phyloP scores from a whole-genome alignment of 2,329 filamentous ascomycete species.

The Beauveria medogensis region DNA sequence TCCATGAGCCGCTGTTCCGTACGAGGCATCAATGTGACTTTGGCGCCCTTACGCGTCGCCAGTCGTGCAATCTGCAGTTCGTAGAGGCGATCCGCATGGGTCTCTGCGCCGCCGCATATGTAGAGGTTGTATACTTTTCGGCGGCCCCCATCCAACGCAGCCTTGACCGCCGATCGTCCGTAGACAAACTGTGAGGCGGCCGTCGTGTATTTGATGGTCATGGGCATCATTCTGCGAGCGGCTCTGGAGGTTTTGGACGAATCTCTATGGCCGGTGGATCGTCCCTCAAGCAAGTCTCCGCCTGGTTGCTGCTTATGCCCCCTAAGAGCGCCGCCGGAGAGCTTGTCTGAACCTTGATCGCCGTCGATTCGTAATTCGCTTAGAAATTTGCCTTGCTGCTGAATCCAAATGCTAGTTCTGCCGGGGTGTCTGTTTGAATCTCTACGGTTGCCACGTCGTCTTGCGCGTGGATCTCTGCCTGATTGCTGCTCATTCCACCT shows the following conservation, averaged over 20 bases:
- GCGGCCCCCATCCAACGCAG: conserved; percentile 58
- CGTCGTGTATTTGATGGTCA: conserved; percentile 55
- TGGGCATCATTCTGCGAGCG: conserved; percentile 24
- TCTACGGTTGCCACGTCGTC: too few species aligned
- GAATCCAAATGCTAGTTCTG: too few species aligned
- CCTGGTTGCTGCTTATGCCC: not conserved
- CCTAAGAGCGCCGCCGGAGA: too few species aligned
- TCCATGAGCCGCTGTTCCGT: conserved; percentile 64
- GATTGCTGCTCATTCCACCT: not conserved
- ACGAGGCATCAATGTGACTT: conserved; percentile 49
- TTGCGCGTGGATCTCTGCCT: not conserved
- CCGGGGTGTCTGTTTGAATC: too few species aligned
- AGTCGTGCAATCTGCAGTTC: conserved; percentile 37
- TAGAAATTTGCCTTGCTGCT: too few species aligned
- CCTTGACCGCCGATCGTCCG: conserved; percentile 70
- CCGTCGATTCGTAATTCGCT: not conserved
- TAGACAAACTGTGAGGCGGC: conserved; percentile 90
- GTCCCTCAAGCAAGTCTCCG: not conserved
- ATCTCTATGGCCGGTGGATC: not conserved
- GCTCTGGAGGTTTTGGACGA: not conserved
- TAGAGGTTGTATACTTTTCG: conserved; percentile 82
- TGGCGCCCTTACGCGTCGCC: conserved; percentile 41
- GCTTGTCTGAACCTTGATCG: too few species aligned
- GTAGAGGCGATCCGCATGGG: conserved; percentile 40
- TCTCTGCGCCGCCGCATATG: conserved; percentile 51